Conservation (phyloP, 2,329 filamentous ascomycete species). For the Talaromyces sp. region DNA sequence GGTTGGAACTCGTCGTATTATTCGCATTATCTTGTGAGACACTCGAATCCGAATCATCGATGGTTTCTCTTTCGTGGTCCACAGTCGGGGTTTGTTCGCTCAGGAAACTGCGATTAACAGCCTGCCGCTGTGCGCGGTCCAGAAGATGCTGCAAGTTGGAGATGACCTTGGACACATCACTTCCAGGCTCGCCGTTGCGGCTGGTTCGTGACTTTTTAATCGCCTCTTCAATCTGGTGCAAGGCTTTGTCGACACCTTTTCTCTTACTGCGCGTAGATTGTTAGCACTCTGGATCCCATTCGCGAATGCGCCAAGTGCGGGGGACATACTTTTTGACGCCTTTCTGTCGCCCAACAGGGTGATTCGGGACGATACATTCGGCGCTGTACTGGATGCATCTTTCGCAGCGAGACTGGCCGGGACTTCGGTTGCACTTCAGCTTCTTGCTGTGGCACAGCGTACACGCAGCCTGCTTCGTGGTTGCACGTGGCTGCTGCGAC, state of each 20-base stretch:
- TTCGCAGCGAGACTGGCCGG: slow-evolving; percentile 52
- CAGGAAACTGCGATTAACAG: not conserved
- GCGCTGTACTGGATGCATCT: slow-evolving; percentile 54
- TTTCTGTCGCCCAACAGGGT: slow-evolving; percentile 68
- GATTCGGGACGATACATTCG: slow-evolving; percentile 66
- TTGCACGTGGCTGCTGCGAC: not conserved
- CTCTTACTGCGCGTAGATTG: slow-evolving; percentile 53
- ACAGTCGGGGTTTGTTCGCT: not conserved
- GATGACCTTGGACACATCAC: slow-evolving; percentile 38
- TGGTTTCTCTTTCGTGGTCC: not conserved
- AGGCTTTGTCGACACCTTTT: slow-evolving; percentile 67
- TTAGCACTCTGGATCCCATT: not conserved
- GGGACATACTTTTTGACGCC: slow-evolving; percentile 65
- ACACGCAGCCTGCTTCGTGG: slow-evolving; percentile 47
- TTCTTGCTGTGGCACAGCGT: slow-evolving; percentile 63
- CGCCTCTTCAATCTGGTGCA: slow-evolving; percentile 69
- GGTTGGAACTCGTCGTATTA: slow-evolving; percentile 19
- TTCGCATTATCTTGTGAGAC: slow-evolving; percentile 20
- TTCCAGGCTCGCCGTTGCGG: slow-evolving; percentile 34
- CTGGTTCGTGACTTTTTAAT: slow-evolving; percentile 50
- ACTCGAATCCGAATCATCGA: slow-evolving; percentile 19
- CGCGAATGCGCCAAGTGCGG: not conserved
- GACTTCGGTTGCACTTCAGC: slow-evolving; percentile 59
- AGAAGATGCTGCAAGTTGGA: slow-evolving; percentile 48
- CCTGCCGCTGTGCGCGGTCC: slow-evolving; percentile 41